Conservation (phyloP, 73 alveolate species). For the Paramecium primaurelia region DNA sequence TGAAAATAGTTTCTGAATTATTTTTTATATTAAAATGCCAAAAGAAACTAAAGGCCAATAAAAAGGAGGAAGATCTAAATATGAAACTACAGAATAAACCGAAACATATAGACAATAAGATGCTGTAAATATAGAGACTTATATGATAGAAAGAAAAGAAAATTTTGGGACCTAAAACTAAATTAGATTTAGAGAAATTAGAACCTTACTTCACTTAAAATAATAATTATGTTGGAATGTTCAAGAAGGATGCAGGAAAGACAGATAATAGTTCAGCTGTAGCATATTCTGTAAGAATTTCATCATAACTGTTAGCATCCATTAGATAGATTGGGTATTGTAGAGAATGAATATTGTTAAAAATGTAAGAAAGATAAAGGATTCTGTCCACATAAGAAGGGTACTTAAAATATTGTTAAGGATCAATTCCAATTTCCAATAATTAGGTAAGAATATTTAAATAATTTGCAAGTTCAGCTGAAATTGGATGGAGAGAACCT, state of each 20-base stretch:
- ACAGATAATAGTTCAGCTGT: constrained; percentile 50
- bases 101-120: constrained; percentile 57
- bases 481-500: constrained; percentile 54
- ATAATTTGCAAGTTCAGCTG: background rate
- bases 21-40: background rate
- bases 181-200: constrained; percentile 48
- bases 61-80: constrained; percentile 20
- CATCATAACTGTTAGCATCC: constrained; percentile 38
- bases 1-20: background rate
- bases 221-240: constrained; percentile 50
- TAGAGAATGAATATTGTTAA: constrained; percentile 52
- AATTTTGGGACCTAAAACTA: constrained; percentile 47
- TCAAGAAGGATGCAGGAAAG: constrained; percentile 46
- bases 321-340: constrained; percentile 44
- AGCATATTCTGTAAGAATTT: constrained; percentile 18
- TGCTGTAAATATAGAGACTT: background rate
- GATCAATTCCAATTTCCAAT: constrained; percentile 26
- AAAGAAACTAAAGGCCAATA: background rate
- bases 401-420: background rate
- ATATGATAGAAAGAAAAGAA: constrained; percentile 52
- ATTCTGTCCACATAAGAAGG: constrained; percentile 54
- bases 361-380: constrained; percentile 55
- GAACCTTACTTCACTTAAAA: constrained; percentile 45
- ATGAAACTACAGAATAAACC: constrained; percentile 49
- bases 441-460: background rate